A percentile compares a stretch with the other conserved stretches of the same genome.
Evolutionary conservation across 129 eudicot genomes (phyloP).

Genomic region (Sambucus nigra): DNA sequence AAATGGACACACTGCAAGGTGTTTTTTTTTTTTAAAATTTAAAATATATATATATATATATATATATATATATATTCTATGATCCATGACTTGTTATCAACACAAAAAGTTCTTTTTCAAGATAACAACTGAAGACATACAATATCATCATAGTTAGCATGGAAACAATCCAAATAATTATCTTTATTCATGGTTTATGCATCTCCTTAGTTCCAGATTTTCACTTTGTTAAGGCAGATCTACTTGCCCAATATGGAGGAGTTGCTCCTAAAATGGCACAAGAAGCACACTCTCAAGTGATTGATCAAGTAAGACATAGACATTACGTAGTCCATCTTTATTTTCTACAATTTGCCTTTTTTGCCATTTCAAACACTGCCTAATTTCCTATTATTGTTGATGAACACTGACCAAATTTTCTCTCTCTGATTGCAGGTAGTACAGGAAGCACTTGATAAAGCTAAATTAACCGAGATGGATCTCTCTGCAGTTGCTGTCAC

Average conservation of each 20-base stretch:
- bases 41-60: no score
- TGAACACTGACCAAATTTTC: neutral
- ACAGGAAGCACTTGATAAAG: constrained; percentile 86
- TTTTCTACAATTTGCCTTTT: neutral
- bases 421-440: constrained; percentile 47
- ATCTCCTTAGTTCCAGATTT: neutral
- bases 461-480: constrained; percentile 57
- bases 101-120: neutral
- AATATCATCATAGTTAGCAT: neutral
- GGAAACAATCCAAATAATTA: neutral
- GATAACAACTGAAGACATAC: neutral
- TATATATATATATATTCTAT: no score
- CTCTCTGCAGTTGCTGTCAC: constrained; percentile 98
- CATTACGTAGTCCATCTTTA: constrained; percentile 4
- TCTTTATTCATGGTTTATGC: neutral
- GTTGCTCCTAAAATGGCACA: constrained; percentile 99
- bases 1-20: no score
- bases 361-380: constrained; percentile 1
- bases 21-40: no score
- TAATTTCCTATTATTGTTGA: no score
- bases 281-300: constrained; percentile 86
- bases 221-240: constrained; percentile 65
- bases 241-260: constrained; percentile 89
- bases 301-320: constrained; percentile 62
- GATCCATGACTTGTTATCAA: neutral